These are phyloP conservation scores for Curvularia hawaiiensis DNA, from an alignment of 2,329 filamentous ascomycete species.

Conservation along the genomic window DNA sequence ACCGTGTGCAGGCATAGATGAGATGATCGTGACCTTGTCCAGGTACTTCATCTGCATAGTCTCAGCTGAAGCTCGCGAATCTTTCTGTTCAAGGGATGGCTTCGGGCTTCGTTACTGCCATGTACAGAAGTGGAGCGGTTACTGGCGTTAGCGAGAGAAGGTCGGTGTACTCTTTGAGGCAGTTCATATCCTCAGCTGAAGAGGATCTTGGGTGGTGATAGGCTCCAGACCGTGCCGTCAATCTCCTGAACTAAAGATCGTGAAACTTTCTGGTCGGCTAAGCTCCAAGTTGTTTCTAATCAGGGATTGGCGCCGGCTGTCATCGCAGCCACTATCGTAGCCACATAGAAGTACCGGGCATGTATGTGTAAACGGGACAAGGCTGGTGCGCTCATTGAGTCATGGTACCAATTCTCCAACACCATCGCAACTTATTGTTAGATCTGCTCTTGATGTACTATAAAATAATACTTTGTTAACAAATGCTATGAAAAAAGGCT, in stretches of 20 bases:
- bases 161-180: not conserved
- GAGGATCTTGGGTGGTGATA: not conserved
- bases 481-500: no score
- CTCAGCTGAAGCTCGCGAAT: not conserved
- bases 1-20: not conserved
- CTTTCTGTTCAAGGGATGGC: not conserved
- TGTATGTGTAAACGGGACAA: not conserved
- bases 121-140: not conserved
- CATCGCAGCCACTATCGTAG: not conserved
- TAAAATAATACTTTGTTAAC: no score
- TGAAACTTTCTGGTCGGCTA: not conserved
- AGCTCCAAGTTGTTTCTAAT: not conserved
- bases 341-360: not conserved
- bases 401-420: not conserved
- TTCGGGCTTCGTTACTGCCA: not conserved
- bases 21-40: not conserved
- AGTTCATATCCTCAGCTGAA: not conserved
- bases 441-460: no score
- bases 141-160: not conserved
- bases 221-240: not conserved
- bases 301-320: not conserved
- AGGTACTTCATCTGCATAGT: not conserved
- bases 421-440: not conserved
- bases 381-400: not conserved
- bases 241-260: not conserved